These are phyloP conservation scores for Komagataella pseudopastoris DNA, from an alignment of 805 yeast genomes.

Conservation along the genomic window DNA sequence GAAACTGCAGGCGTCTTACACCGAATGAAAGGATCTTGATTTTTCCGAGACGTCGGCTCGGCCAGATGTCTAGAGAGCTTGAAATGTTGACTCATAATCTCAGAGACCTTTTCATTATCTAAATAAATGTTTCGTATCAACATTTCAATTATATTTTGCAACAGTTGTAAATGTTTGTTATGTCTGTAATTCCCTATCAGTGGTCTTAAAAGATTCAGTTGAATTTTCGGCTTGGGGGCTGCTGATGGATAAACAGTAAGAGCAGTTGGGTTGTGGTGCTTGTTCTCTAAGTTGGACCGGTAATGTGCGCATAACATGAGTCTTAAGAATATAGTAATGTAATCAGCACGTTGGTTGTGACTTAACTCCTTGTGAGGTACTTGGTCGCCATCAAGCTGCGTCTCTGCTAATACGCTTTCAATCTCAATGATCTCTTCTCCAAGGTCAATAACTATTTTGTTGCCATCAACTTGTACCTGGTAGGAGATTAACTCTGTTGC, in stretches of 20 bases:
- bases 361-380: constrained; percentile 20
- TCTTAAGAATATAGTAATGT: constrained; percentile 37
- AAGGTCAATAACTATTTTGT: constrained; percentile 52
- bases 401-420: constrained; percentile 37
- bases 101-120: neutral
- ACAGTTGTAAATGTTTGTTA: constrained; percentile 24
- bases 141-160: constrained; percentile 13
- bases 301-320: constrained; percentile 50
- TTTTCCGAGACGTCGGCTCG: neutral
- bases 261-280: constrained; percentile 26
- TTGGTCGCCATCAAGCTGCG: constrained; percentile 16
- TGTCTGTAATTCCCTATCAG: constrained; percentile 47
- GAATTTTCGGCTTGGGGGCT: constrained; percentile 8
- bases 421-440: constrained; percentile 59
- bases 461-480: constrained; percentile 52
- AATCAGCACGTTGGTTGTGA: constrained; percentile 30
- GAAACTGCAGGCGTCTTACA: constrained; percentile 24
- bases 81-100: neutral
- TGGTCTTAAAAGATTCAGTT: constrained; percentile 37
- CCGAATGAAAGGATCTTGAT: constrained; percentile 23
- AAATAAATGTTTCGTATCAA: constrained; percentile 2
- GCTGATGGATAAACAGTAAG: neutral
- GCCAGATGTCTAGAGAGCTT: constrained; percentile 10
- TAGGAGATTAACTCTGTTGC: constrained; percentile 55
- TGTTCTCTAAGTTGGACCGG: constrained; percentile 27